Conservation (phyloP, 306 rosid genomes). For the Casuarina equisetifolia region DNA sequence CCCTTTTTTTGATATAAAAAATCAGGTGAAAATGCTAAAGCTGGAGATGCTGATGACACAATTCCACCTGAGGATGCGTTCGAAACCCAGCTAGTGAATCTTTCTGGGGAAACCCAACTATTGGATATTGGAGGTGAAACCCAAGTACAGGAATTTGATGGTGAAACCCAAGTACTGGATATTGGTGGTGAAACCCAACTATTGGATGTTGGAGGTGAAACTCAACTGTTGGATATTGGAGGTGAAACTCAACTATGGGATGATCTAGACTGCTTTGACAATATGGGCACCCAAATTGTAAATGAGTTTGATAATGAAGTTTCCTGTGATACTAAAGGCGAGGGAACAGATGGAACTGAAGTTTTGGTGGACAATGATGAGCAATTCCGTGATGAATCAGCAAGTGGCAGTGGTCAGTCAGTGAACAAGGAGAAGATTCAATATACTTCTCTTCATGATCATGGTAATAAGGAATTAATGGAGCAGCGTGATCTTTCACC, state of each 20-base stretch:
- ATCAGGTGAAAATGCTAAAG: conserved; percentile 35
- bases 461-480: conserved; percentile 21
- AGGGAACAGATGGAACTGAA: conserved; percentile 48
- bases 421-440: conserved; percentile 22
- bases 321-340: conserved; percentile 30
- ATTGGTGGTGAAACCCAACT: no score
- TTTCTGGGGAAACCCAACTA: no score
- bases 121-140: no score
- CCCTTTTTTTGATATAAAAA: neutral
- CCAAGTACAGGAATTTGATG: no score
- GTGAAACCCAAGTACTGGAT: no score
- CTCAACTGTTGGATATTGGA: conserved; percentile 40
- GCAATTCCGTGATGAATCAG: conserved; percentile 29
- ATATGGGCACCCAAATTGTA: conserved; percentile 45
- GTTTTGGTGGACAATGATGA: conserved; percentile 44
- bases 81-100: conserved; percentile 11
- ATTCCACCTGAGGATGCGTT: conserved; percentile 27
- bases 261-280: conserved; percentile 29
- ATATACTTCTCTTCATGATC: conserved; percentile 4
- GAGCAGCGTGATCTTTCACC: conserved; percentile 17
- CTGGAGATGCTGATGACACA: conserved; percentile 24
- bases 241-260: conserved; percentile 53
- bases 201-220: conserved; percentile 42
- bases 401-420: conserved; percentile 10
- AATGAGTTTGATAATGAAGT: conserved; percentile 38